Base-by-base conservation (phyloP, 257 asterid species). In the Cynanchum wilfordii region DNA sequence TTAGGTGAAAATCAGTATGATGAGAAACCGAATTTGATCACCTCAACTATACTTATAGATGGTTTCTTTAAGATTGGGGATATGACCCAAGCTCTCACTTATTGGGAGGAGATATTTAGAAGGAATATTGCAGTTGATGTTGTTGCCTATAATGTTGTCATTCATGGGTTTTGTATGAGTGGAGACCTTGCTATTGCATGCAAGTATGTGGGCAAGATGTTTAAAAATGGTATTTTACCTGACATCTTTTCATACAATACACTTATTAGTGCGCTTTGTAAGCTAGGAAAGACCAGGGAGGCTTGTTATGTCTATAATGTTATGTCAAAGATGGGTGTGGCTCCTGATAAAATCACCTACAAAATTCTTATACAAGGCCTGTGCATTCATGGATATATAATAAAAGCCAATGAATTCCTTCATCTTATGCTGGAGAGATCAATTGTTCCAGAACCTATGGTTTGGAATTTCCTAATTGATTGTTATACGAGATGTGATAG, bases 31-130 rank as follows among this genome's bases (percentile, higher is more conserved):
- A 74, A 76, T 68, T 74, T 94, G 81, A 85, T 89, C 65, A 78
- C 96, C 27, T 86, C 88, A 59, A 94, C 97, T 57, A 86, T 89
- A 81, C 84, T 89, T 45, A 86, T 91, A 96, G 96, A 88, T 72
- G 80, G 87, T 66, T 82, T 77, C 78, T 88, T 89, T 90, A 94
- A 94, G 84, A 69, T 64, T 72, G 95, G 96, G 69, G 84, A 87
- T 72, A 70, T 64, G 66, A 64, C 11, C 51, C 89, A 84, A 75
- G 97, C 91, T 70, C 87, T 85, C 55, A 57, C 76, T 81, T 81
- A 84, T 78, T 85, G 89, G 89, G 77, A 87, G 68, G 87, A 80
- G 64, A 73, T 87, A 49, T 44, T 79, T 30, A 47, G 66, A 77
- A 77, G 80, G 76, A 81, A 82, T 73, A 65, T 77, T 57, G 76